Evolutionary conservation across 2,329 filamentous ascomycete species (phyloP), one percentile per base, ranked within the genome.

Genomic region (Pseudogymnoascus sp.): DNA sequence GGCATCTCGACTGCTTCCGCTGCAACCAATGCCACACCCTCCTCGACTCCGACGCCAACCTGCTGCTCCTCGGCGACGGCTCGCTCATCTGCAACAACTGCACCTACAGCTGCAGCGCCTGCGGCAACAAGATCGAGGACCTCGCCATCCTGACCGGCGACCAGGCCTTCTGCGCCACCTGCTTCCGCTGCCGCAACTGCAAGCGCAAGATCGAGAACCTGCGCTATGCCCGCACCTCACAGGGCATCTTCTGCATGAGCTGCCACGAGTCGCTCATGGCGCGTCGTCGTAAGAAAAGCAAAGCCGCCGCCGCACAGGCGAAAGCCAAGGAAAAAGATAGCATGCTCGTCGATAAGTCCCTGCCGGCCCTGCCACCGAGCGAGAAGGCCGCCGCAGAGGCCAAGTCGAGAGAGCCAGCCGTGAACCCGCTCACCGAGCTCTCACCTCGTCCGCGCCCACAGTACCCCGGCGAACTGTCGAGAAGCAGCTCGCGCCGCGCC

Each of bases 51-150:
- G 93, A 99, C 74, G 95, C 95, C 71, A 97, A 97, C 77, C 87
- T 99, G 60, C 87, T 99, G 61, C 88, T 99, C 26, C 90, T 99
- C 67, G 95, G 95, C 74, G 95, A 99, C 78, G 95, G 95, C 68
- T 97, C 93, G 16, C 86, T 99, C 68, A 97, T 99, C 70, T 99
- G 95, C 82, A 97, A 96, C 80, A 96, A 97, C 77, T 99, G 95
- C 80, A 97, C 95, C 62, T 99, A 99, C 76, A 97, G 93, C 81
- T 99, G 95, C 81, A 96, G 87, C 76, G 93, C 93, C 62, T 99
- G 95, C 77, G 87, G 87, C 64, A 93, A 96, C 80, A 99, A 99
- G 81, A 99, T 99, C 69, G 95, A 99, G 75, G 95, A 99, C 74
- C 82, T 97, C 66, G 95, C 95, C 67, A 99, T 99, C 75, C 81